phyloP scores from a whole-genome alignment of 2,329 filamentous ascomycete genomes.

The Aspergillus fijiensis region DNA sequence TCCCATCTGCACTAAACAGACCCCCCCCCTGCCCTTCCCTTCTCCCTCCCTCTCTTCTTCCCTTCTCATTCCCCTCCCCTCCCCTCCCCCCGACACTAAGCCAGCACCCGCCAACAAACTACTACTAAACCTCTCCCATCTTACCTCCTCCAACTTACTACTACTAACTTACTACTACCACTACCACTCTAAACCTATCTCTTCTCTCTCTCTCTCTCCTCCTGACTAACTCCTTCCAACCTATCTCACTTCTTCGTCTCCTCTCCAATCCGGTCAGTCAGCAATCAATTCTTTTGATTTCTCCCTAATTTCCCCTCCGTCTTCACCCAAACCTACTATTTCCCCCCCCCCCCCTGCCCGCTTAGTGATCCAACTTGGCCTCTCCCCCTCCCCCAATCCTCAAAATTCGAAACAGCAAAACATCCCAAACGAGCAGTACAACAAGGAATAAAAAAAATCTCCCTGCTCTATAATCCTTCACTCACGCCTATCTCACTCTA shows the following conservation, averaged over 20 bases:
- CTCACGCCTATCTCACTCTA: conserved; percentile 12
- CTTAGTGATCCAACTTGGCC: conserved; percentile 8
- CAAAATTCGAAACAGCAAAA: conserved; percentile 5
- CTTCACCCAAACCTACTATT: conserved; percentile 13
- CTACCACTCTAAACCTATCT: background rate
- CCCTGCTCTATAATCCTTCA: background rate
- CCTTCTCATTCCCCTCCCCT: conserved; percentile 25
- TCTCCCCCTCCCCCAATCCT: conserved; percentile 4
- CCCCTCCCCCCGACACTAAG: background rate
- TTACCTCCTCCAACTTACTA: background rate
- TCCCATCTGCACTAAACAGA: background rate
- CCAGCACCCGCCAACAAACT: background rate
- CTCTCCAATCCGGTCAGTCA: conserved; percentile 13
- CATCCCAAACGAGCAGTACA: background rate
- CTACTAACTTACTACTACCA: conserved; percentile 1
- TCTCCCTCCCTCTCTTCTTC: conserved; percentile 3
- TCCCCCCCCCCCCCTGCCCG: conserved; percentile 15
- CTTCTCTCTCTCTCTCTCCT: conserved; percentile 17
- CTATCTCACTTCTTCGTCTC: conserved; percentile 14
- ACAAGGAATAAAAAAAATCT: background rate
- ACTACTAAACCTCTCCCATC: conserved; percentile 7
- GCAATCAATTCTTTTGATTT: conserved; percentile 5
- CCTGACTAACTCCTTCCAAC: conserved; percentile 11
- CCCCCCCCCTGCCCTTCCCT: no score
- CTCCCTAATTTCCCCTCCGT: conserved; percentile 12